Base-by-base conservation (phyloP, 2,329 filamentous ascomycete species). In the Epichloe baconii region DNA sequence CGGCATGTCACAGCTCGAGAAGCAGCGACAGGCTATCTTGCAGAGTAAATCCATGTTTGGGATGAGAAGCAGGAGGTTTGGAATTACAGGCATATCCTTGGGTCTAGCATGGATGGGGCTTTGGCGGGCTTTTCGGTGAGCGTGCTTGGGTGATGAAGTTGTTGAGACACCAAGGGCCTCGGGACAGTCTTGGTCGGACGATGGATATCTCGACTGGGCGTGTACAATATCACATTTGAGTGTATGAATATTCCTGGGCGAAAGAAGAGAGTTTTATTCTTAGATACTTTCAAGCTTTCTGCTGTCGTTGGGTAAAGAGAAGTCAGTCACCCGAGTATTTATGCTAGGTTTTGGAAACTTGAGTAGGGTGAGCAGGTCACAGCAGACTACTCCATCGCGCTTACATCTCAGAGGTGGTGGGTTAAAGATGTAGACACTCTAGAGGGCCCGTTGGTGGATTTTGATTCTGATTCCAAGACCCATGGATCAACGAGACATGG, bases 1-100 rank as follows among this genome's bases (percentile, higher is more conserved):
- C 3, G 87, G 87, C 52, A 84, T 82, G 66, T 72, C 73, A 48
- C 85, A 90, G 65, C 77, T 93, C 34, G 76, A 81, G 59, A 73
- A 75, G 59, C 83, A 87, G 64, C 75, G 77, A 54, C 72, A 74
- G n/a, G 67, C 71, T 53, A 87, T 90, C 55, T 68, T 88, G 53
- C 73, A 78, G 62, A 86, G 83, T 68, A 78, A 79, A 45, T 84
- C 83, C 26, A 75, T 80, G 58, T 83, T 89, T 61, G 85, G 85
- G 54, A 83, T 89, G 76, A 77, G 78, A 55, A 85, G 82, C 58
- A 77, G 86, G 53, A 78, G 77, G 59, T 59, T 80, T 38, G 85
- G 84, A 44, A 83, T 90, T 55, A 73, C 79, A 4, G 73, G 75
- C 31, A 83, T 88, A 53, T 87, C 85, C 5, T 68, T 85, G 10